These are phyloP conservation scores for Microsporum audouinii DNA, from an alignment of 2,329 filamentous ascomycete species.

Conservation along the genomic window DNA sequence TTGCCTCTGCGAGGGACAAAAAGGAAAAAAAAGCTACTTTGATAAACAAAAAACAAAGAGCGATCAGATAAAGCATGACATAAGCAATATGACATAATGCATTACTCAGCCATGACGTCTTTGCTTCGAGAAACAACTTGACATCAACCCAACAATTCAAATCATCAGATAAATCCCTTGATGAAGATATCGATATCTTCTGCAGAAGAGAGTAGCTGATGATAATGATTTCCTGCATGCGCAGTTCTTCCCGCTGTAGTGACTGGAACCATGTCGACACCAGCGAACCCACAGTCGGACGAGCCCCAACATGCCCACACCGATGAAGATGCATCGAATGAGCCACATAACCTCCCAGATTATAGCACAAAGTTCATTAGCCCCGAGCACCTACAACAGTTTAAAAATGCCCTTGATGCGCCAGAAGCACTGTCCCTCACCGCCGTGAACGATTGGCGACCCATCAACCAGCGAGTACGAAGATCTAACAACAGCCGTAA, in stretches of 20 bases:
- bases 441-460: constrained; percentile 91
- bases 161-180: background rate
- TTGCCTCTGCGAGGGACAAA: background rate
- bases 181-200: background rate
- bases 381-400: constrained; percentile 61
- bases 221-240: background rate
- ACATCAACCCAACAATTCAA: background rate
- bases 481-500: constrained; percentile 35
- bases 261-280: background rate
- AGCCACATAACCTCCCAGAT: constrained; percentile 66
- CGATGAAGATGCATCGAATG: constrained; percentile 14
- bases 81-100: background rate
- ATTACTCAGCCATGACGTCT: constrained; percentile 1
- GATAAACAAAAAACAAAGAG: background rate
- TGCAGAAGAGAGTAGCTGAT: background rate
- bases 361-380: constrained; percentile 65
- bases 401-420: constrained; percentile 69
- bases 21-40: background rate
- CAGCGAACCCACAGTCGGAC: background rate
- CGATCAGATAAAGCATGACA: background rate
- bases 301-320: background rate
- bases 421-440: constrained; percentile 69
- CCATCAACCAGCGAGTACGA: constrained; percentile 62
- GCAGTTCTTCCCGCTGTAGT: background rate
- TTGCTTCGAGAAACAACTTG: background rate